These are phyloP conservation scores for Cyberlindnera americana DNA, from an alignment of 805 yeast genomes.

Conservation along the genomic window DNA sequence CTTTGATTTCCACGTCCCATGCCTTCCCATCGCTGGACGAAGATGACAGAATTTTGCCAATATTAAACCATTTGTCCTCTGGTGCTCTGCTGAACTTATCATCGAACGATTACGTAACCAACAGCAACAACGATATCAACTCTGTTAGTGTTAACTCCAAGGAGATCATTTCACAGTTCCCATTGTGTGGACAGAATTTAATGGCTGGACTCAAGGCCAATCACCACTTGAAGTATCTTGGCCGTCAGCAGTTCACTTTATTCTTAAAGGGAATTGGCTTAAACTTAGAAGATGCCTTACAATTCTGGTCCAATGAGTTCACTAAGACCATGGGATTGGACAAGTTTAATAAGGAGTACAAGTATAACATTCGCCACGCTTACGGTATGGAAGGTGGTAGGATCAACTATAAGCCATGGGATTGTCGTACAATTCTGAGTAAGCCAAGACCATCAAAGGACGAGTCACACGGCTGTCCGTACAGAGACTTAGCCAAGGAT, in stretches of 20 bases:
- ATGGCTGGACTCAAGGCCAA: conserved; percentile 55
- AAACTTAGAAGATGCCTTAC: conserved; percentile 79
- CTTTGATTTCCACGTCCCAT: conserved; percentile 66
- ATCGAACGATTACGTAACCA: conserved; percentile 17
- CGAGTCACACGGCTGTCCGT: conserved; percentile 93
- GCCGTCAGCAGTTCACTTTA: conserved; percentile 80
- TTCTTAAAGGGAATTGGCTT: conserved; percentile 91
- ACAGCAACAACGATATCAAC: conserved; percentile 46
- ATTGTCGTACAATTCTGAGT: conserved; percentile 71
- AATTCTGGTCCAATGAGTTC: conserved; percentile 79
- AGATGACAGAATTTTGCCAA: conserved; percentile 84
- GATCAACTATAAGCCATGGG: conserved; percentile 81
- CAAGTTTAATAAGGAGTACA: conserved; percentile 81
- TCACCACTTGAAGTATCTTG: conserved; percentile 77
- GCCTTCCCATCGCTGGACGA: conserved; percentile 83
- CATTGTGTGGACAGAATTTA: conserved; percentile 72
- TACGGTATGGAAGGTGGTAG: conserved; percentile 93
- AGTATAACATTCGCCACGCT: conserved; percentile 81
- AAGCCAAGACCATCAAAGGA: conserved; percentile 64
- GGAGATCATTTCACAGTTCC: conserved; percentile 62
- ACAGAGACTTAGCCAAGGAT: conserved; percentile 69
- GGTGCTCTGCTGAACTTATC: conserved; percentile 52
- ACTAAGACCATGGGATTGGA: conserved; percentile 62
- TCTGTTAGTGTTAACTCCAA: conserved; percentile 56
- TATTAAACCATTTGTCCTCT: conserved; percentile 71